Base-by-base conservation (phyloP, 441 rosid genomes). In the Erodium texanum region DNA sequence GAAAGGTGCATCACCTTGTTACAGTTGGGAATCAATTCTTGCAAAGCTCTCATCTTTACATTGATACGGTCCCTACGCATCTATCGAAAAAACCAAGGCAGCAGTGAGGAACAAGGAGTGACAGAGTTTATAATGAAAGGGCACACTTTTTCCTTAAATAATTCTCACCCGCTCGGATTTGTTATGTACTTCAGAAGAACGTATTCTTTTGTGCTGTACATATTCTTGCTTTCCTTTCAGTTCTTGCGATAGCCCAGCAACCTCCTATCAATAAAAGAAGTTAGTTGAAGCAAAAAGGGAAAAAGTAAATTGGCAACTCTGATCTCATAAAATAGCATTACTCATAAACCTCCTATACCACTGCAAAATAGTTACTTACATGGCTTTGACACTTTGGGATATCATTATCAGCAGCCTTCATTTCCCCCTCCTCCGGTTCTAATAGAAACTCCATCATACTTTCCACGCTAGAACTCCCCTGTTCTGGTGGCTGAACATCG, bases 391-490 rank as follows among this genome's bases (percentile, higher is more conserved):
- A 52, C 59, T 52, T 52, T 52, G 23, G 23, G 7, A n/a, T 52
- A 52, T 52, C 59, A 19, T 52, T 52, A n/a, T 52, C 59, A 52
- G n/a, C 59, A n/a, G 22, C 20, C 59, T 52, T 52, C 16, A 9
- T 52, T 52, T 52, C 19, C 16, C 59, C 59, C 22, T 52, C 59
- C 59, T 52, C 59, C 16, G 59, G 19, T 16, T 52, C 59, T n/a
- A 19, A 56, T 9, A 56, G 62, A 56, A 56, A 56, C 24, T 56
- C 24, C 62, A 56, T 56, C 24, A 56, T 56, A 56, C 24, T 20
- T 56, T 56, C 62, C 62, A 56, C 11, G 62, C 62, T 20, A 18
- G 62, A 56, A 20, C 18, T 56, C 62, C 62, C 62, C 62, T 20
- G 59, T 52, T 19, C 16, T 52, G 59, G 59, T 18, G 16, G 59